Percentiles rank a stretch among this genome's conserved stretches.
Evolutionary conservation across 495 filamentous ascomycete genomes (phyloP).

Genomic region (Lophium mytilinum): DNA sequence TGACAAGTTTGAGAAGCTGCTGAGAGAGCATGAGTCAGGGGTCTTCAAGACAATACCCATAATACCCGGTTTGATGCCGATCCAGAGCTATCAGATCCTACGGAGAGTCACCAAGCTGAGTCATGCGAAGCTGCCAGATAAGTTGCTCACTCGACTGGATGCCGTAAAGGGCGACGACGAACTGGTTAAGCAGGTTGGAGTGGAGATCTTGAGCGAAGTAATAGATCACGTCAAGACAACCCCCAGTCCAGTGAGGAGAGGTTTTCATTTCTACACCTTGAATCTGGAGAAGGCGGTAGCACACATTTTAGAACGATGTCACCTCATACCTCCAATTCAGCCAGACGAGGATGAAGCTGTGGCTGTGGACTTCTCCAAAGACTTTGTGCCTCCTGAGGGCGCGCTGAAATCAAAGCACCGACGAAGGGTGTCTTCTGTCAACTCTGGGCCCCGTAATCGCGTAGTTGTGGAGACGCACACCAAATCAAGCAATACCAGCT

Average conservation of each 20-base stretch:
- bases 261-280: conserved; percentile 96
- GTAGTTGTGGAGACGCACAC: conserved; percentile 60
- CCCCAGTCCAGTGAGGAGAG: conserved; percentile 49
- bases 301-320: conserved; percentile 77
- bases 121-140: conserved; percentile 69
- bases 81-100: conserved; percentile 94
- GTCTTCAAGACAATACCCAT: conserved; percentile 83
- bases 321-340: conserved; percentile 57
- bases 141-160: conserved; percentile 63
- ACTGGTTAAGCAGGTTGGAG: conserved; percentile 65
- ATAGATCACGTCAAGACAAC: conserved; percentile 60
- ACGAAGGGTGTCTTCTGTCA: conserved; percentile 36
- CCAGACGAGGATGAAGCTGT: conserved; percentile 33
- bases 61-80: conserved; percentile 92
- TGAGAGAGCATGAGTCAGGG: conserved; percentile 77
- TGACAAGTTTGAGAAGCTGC: conserved; percentile 62
- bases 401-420: conserved; percentile 7
- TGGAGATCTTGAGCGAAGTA: conserved; percentile 61
- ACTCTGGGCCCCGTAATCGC: conserved; percentile 68
- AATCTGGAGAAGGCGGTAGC: conserved; percentile 95
- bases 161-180: conserved; percentile 83
- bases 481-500: conserved; percentile 44
- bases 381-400: conserved; percentile 23
- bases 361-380: conserved; percentile 39
- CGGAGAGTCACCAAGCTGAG: conserved; percentile 92